Base-by-base conservation (phyloP, 257 asterid genomes). In the Galeopsis tetrahit region DNA sequence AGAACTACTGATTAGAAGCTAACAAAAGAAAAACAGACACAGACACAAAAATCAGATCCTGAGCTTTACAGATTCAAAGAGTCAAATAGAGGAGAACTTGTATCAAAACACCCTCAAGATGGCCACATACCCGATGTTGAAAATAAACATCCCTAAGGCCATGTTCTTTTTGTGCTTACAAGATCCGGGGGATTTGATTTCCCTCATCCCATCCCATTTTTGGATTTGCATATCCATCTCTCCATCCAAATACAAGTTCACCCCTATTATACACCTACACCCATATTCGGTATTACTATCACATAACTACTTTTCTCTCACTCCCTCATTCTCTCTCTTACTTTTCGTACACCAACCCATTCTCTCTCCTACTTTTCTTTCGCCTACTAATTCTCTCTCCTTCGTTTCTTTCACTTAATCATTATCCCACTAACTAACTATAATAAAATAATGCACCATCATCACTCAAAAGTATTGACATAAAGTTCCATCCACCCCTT, bases 1-100 rank as follows among this genome's bases (percentile, higher is more conserved):
- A 46, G 21, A 69, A 39, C 10, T 32, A 38, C 68, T 4, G 67
- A 56, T 76, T 62, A 43, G 46, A 33, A 73, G 74, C 43, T 17
- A 64, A 40, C 56, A 63, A 66, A 44, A 66, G 63, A 34, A 5
- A 3, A 5, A 3, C 28, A 56, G 40, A 17, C 51, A 3, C 28
- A 56, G 40, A 17, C 51, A 43, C 11, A 34, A 66, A 66, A 40
- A 28, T 38, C 2, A 39, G 31, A 63, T 8, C 57, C n/a, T 0
- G 17, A 33, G 59, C 21, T 33, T 8, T 40, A 61, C 51, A 56
- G 14, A 33, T 40, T 49, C 38, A 6, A 58, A 15, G 15, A 36
- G 66, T 32, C 49, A 10, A 2, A 49, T 14, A 3, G 49, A 55
- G 48, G 73, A 33, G 43, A 49, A 4, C 51, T 68, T 17, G 63